Conservation (phyloP, 2,329 filamentous ascomycete genomes). For the Chaetomiaceae sp. region DNA sequence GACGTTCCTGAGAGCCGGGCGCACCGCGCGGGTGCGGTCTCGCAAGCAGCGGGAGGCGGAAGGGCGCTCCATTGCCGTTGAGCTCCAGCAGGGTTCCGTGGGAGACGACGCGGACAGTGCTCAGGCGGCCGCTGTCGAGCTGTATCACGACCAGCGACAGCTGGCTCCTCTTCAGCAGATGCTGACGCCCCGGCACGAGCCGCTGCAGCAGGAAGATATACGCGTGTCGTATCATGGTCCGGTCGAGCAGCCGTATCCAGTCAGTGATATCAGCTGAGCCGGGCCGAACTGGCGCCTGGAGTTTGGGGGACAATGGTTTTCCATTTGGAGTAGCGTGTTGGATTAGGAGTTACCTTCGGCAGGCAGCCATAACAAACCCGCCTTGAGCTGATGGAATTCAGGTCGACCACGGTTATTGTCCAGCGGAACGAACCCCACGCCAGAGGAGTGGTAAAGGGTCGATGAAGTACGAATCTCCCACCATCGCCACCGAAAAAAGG, state of each 20-base stretch:
- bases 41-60: conserved; percentile 13
- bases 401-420: too few species aligned
- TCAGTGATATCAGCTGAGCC: neutral
- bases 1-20: conserved; percentile 8
- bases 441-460: too few species aligned
- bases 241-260: neutral
- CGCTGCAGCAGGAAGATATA: neutral
- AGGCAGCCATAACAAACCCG: too few species aligned
- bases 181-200: conserved; percentile 4
- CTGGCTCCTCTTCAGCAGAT: conserved; percentile 7
- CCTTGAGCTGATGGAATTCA: too few species aligned
- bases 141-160: conserved; percentile 10
- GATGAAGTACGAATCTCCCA: too few species aligned
- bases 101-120: neutral
- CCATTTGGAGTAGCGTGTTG: too few species aligned
- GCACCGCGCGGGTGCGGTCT: conserved; percentile 15
- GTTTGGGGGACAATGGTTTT: neutral
- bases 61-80: conserved; percentile 13
- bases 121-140: neutral
- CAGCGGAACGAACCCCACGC: too few species aligned
- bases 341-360: too few species aligned
- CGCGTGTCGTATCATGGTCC: neutral
- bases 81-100: conserved; percentile 3
- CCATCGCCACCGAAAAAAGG: too few species aligned
- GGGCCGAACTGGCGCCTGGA: neutral